These are phyloP conservation scores for Plantago lanceolata DNA, from an alignment of 305 asterid species.

Conservation along the genomic window DNA sequence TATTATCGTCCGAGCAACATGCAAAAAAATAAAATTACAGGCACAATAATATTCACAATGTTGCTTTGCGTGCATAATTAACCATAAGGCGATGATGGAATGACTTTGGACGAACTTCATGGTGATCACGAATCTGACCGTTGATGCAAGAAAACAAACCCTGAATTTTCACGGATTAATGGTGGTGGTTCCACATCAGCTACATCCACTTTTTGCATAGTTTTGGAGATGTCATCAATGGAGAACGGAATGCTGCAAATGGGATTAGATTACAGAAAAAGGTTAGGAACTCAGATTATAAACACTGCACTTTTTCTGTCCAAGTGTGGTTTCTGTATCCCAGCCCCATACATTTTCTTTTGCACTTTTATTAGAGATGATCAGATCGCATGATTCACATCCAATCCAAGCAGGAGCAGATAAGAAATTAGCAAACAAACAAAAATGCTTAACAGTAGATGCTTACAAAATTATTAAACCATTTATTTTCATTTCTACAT, in stretches of 20 bases:
- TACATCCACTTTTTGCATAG: constrained; percentile 77
- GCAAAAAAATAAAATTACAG: constrained; percentile 34
- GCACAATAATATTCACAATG: neutral
- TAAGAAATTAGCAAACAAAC: too few species aligned
- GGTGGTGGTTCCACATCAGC: constrained; percentile 91
- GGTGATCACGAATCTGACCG: constrained; percentile 44
- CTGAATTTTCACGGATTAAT: constrained; percentile 85
- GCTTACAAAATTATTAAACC: too few species aligned
- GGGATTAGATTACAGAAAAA: neutral
- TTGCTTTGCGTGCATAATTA: neutral
- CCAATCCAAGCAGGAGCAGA: neutral
- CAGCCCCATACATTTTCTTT: too few species aligned
- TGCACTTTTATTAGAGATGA: too few species aligned
- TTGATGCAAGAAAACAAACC: constrained; percentile 83
- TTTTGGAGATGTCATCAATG: constrained; percentile 88
- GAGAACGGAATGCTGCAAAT: constrained; percentile 91
- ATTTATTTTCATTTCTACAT: too few species aligned
- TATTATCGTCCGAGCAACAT: constrained; percentile 35
- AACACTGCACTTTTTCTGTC: neutral
- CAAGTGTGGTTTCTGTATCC: too few species aligned
- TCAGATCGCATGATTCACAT: too few species aligned
- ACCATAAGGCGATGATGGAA: neutral
- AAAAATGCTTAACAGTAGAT: too few species aligned
- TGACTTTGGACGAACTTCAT: constrained; percentile 19
- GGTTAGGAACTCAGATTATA: neutral